phyloP scores from a whole-genome alignment of 306 rosid species.

The Carpinus viminea region DNA sequence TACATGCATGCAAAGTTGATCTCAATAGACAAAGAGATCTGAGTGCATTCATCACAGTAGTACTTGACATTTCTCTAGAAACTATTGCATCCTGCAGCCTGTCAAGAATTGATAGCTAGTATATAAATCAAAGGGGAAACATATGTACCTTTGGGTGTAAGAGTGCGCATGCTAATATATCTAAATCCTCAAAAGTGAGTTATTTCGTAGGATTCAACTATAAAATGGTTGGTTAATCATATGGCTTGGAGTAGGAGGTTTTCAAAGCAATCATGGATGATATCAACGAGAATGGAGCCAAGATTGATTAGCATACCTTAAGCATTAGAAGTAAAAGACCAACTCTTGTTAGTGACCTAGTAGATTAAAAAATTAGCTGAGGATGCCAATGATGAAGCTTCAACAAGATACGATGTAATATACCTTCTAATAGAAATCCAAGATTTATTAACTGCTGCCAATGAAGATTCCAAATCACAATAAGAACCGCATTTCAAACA shows the following conservation, averaged over 20 bases:
- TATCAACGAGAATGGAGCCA: background rate
- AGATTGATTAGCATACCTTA: background rate
- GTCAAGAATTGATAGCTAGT: conserved; percentile 25
- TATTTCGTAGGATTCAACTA: background rate
- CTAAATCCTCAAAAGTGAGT: background rate
- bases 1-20: conserved; percentile 69
- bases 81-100: conserved; percentile 65
- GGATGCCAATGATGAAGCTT: conserved; percentile 12
- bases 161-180: background rate
- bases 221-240: background rate
- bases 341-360: conserved; percentile 22
- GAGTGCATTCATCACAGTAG: conserved; percentile 50
- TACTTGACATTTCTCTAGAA: conserved; percentile 48
- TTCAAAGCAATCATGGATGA: background rate
- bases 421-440: conserved; percentile 56
- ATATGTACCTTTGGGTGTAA: conserved; percentile 7
- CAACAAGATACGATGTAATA: conserved; percentile 13
- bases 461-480: conserved; percentile 58
- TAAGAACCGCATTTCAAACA: conserved; percentile 76
- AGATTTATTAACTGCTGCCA: conserved; percentile 48
- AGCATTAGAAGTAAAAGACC: background rate
- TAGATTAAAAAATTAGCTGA: conserved; percentile 19
- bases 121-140: background rate
- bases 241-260: background rate
- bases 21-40: conserved; percentile 56